Evolutionary conservation across 2,329 filamentous ascomycete species (phyloP).

Genomic region (Ascochyta fabae): DNA sequence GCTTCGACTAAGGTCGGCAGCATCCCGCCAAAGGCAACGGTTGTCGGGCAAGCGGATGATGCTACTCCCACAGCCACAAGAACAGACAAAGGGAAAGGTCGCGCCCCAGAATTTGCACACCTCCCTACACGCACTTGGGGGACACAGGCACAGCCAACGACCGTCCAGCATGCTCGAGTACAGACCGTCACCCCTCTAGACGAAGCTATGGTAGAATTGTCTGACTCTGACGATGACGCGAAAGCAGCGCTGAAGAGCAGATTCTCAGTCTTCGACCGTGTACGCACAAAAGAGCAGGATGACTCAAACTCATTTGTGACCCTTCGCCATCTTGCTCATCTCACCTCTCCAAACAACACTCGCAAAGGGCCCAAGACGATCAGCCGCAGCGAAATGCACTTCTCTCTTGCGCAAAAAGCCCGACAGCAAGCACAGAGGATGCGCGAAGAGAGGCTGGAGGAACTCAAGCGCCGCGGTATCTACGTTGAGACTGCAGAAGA

Average conservation of each 20-base stretch:
- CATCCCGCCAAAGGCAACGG: constrained; percentile 5
- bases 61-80: constrained; percentile 27
- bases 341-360: constrained; percentile 65
- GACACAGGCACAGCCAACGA: constrained; percentile 18
- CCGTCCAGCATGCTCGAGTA: constrained; percentile 23
- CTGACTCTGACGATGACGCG: constrained; percentile 67
- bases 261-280: constrained; percentile 68
- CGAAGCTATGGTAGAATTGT: constrained; percentile 43
- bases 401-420: constrained; percentile 71
- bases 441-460: constrained; percentile 76
- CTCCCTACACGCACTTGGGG: constrained; percentile 38
- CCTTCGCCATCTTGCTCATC: constrained; percentile 75
- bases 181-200: constrained; percentile 7
- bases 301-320: constrained; percentile 69
- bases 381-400: constrained; percentile 72
- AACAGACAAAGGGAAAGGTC: constrained; percentile 67
- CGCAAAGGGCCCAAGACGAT: constrained; percentile 61
- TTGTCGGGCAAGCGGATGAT: constrained; percentile 5
- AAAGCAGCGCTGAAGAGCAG: constrained; percentile 57
- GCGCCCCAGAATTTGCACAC: constrained; percentile 54
- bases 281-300: constrained; percentile 67
- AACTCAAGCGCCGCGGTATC: constrained; percentile 79
- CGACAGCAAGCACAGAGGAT: constrained; percentile 80
- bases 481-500: constrained; percentile 86
- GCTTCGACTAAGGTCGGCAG: background rate